Base-by-base conservation (phyloP, 805 yeast species). In the Priceomyces castillae region DNA sequence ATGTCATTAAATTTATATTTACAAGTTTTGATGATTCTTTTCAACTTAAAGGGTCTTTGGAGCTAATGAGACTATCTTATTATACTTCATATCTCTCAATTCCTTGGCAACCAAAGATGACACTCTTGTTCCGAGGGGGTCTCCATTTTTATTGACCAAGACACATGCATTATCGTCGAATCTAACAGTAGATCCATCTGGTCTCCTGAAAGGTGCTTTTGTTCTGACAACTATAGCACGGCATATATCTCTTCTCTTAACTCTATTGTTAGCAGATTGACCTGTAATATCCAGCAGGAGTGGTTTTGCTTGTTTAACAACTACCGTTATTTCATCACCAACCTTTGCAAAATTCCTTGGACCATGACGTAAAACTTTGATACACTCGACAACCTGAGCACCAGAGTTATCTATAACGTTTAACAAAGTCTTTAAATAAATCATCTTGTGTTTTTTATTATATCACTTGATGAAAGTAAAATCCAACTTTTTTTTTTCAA, bases 151-250 rank as follows among this genome's bases (percentile, higher is more conserved):
- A 71, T 94, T 90, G 49, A 92, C 80, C 58, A 94, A 76, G 26
- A 94, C 98, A 70, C 98, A 90, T 1, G 99, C 99, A 64, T 92
- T 94, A 67, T 94, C 99, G 62, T 90, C 97, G 62, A 94, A 94
- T 53, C 86, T 74, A 22, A 94, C 77, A 17, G 81, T 81, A 2
- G 95, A 77, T 2, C 99, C 99, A 62, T 94, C 98, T 2, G 83
- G 76, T 61, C 99, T 80, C 56, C 76, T 76, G 49, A 78, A 78
- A 4, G 78, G 77, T 50, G 89, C 89, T 67, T 84, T 90, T 0
- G 97, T 89, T 65, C 99, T 83, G 15, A 90, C 97, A 34, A 94
- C 86, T 23, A 94, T 92, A 3, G 97, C 99, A 58, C 95, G 92
- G 46, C 94, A 85, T 42, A 94, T 88, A 61, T 94, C 99, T 54